Percentiles rank a stretch among this genome's conserved stretches.
These are phyloP conservation scores for Trichoderma gamsii DNA, from an alignment of 495 filamentous ascomycete species.

Conservation along the genomic window DNA sequence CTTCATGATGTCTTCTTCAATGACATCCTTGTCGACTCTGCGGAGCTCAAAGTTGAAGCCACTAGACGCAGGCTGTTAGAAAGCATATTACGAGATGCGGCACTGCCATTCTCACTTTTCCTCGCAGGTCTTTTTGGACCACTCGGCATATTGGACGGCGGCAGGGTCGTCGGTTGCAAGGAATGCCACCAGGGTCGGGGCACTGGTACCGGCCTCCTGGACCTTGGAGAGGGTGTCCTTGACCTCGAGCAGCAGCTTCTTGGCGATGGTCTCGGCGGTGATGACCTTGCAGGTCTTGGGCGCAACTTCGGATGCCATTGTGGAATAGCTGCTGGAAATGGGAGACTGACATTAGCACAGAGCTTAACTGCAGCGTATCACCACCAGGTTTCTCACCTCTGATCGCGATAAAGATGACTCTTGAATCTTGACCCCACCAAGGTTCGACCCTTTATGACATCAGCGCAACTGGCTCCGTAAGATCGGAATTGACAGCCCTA, in stretches of 20 bases:
- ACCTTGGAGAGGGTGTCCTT: constrained; percentile 62
- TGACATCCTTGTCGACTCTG: constrained; percentile 71
- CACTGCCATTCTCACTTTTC: constrained; percentile 70
- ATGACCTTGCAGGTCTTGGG: constrained; percentile 83
- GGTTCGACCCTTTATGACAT: constrained; percentile 7
- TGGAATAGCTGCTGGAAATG: background rate
- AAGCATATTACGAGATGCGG: constrained; percentile 16
- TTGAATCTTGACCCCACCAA: constrained; percentile 11
- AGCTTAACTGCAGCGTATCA: background rate
- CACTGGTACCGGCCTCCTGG: constrained; percentile 37
- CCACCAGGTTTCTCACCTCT: background rate
- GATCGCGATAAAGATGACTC: background rate
- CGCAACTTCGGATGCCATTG: constrained; percentile 38
- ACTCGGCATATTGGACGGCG: constrained; percentile 88
- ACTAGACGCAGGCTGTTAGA: constrained; percentile 40
- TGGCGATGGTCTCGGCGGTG: constrained; percentile 75
- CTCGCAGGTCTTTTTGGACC: constrained; percentile 90
- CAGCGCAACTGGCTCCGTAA: background rate
- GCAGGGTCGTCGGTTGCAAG: constrained; percentile 87
- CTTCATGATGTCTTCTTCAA: constrained; percentile 76
- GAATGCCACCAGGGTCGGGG: constrained; percentile 81
- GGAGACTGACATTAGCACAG: background rate
- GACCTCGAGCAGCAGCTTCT: constrained; percentile 72
- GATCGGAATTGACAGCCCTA: background rate
- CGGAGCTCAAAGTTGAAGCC: constrained; percentile 85